Evolutionary conservation across 2,329 filamentous ascomycete genomes (phyloP).

Genomic region (Tolypocladium pustulatum): DNA sequence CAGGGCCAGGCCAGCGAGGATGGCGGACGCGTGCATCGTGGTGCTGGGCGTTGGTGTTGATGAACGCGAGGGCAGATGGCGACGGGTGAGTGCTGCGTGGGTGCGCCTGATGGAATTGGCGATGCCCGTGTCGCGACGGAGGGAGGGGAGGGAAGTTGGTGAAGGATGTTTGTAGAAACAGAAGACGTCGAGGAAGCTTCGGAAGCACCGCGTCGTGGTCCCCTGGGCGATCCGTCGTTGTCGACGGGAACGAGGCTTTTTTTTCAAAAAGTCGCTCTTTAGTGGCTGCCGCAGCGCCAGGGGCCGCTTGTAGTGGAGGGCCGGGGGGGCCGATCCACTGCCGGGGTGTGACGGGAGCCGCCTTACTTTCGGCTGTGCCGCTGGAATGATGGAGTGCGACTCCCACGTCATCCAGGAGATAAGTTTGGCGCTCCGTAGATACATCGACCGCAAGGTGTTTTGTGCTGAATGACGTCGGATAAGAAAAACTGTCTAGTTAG

Average conservation of each 20-base stretch:
- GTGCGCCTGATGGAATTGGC: background rate
- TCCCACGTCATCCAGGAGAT: background rate
- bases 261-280: background rate
- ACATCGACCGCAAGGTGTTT: background rate
- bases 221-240: background rate
- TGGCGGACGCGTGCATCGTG: background rate
- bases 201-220: background rate
- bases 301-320: background rate
- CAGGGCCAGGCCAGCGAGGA: background rate
- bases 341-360: background rate
- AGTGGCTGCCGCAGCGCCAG: background rate
- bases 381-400: background rate
- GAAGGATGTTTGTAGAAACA: background rate
- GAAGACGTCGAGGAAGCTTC: background rate
- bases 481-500: no score
- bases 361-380: background rate
- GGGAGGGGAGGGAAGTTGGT: background rate
- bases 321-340: background rate
- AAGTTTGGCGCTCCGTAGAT: no score
- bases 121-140: background rate
- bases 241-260: background rate
- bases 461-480: background rate
- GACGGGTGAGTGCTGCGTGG: background rate
- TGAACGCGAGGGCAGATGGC: background rate
- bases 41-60: background rate